Evolutionary conservation across 495 filamentous ascomycete species (phyloP), one percentile per base, ranked within the genome.

Genomic region (Talaromyces trachyspermus): DNA sequence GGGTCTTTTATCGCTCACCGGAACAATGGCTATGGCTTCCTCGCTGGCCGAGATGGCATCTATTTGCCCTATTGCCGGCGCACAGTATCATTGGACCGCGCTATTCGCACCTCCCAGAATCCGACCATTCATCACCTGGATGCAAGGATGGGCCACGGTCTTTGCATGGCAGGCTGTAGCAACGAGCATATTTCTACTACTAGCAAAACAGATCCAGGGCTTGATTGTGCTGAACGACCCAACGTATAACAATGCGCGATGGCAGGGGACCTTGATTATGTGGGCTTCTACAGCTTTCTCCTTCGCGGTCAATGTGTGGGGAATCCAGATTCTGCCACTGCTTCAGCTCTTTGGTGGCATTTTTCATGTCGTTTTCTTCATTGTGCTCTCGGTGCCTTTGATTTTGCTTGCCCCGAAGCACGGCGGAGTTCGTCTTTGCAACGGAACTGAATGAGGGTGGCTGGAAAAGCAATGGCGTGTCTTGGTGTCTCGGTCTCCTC

Each of bases 261-360:
- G 71, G 62, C 73, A 77, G 26, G 66, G 64, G 4, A 71, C 72
- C 0, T 59, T 77, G 9, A 49, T 78, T 5, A 66, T 70, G 52
- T 72, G 59, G 55, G 64, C 62, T 0, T 52, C 67, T 6, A 36
- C 67, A 2, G 11, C 60, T 10, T 43, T 63, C 14, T 49, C 59
- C 0, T 50, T 61, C 5, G 23, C 61, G 3, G 47, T 75, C 22
- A 78, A 78, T 48, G 63, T 68, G 17, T 65, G 59, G 29, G 60
- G 58, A 14, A 65, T 65, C 6, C 54, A 62, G 29, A 53, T 73
- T 22, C 58, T 78, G 24, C 67, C 73, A 7, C 48, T 62, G 2
- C 42, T 79, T 14, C 71, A 77, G 44, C 61, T 66, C 20, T 46
- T 75, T 22, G 71, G 53, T 5, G 60, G 68, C 0, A 63, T 76